Base-by-base conservation (phyloP, 129 eudicot species). In the Apium graveolens region DNA sequence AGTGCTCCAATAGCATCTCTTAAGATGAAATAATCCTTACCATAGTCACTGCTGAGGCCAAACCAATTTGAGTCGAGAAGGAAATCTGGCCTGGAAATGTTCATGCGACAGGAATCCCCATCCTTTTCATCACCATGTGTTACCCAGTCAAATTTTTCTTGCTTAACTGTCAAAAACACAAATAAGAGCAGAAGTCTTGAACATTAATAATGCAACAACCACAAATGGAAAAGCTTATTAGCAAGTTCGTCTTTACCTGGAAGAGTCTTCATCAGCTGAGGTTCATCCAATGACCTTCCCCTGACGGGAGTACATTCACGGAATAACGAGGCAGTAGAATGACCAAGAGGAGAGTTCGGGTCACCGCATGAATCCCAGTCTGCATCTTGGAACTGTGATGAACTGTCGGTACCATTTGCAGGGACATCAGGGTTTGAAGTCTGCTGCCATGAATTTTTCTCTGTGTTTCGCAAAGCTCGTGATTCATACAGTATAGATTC, bases 401-500 rank as follows among this genome's bases (percentile, higher is more conserved):
- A 80, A 84, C 76, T 37, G 60, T 76, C 78, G 20, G 81, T 51
- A 27, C 80, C 53, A 70, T 78, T 82, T 53, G 70, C 81, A 78
- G 57, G 78, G 35, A 66, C 45, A 65, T 70, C 24, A 60, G 84
- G 26, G 35, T 72, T 80, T 29, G 29, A 49, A 60, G 37, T 69
- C 81, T 71, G 55, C 34, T 75, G 69, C 45, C 76, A 70, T 26
- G 66, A 83, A 20, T 79, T 46, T 39, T 81, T 76, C 62, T 73
- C 82, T 63, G 84, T 37, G 41, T 68, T 79, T 17, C 71, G 48
- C 83, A 81, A 45, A 63, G 79, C 45, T 76, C 80, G 69, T 35
- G 87, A 63, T 63, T 87, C 90, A 38, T 78, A 81, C 38, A 87
- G 70, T 75, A 87, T 20, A 42, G 85, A 87, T 48, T 87, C 90